These are phyloP conservation scores for Fraxinus ornus DNA, from an alignment of 305 asterid species.

Conservation along the genomic window DNA sequence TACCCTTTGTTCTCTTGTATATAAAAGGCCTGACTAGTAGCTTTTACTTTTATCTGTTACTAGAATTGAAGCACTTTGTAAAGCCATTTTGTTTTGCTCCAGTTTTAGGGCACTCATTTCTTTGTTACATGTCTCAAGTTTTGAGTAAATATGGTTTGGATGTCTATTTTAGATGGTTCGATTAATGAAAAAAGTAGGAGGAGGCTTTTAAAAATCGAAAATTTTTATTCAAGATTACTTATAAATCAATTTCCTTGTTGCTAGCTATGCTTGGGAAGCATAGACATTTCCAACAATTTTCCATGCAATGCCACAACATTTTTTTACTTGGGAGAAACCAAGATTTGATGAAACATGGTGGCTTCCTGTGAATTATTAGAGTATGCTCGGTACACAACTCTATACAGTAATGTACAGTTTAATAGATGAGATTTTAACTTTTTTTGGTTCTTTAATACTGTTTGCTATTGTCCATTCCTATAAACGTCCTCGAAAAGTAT, in stretches of 20 bases:
- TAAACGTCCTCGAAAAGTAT: background rate
- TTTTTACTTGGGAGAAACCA: background rate
- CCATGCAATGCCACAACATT: background rate
- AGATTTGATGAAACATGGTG: background rate
- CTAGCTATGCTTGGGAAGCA: background rate
- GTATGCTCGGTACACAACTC: background rate
- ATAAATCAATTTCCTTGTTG: background rate
- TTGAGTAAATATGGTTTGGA: background rate
- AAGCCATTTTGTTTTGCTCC: background rate
- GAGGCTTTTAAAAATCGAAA: background rate
- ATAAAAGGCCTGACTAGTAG: background rate
- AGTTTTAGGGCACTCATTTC: background rate
- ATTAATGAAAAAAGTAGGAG: background rate
- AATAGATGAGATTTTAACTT: background rate
- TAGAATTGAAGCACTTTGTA: background rate
- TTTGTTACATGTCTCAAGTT: background rate
- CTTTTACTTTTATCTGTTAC: background rate
- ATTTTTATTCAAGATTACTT: background rate
- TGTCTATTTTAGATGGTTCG: background rate
- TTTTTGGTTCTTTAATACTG: background rate
- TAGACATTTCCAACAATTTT: background rate
- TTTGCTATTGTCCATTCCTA: background rate
- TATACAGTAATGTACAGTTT: background rate
- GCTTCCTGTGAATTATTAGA: background rate
- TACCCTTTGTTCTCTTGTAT: background rate